These are phyloP conservation scores for Phyllosticta citrichinensis DNA, from an alignment of 2,329 filamentous ascomycete genomes.

Conservation along the genomic window DNA sequence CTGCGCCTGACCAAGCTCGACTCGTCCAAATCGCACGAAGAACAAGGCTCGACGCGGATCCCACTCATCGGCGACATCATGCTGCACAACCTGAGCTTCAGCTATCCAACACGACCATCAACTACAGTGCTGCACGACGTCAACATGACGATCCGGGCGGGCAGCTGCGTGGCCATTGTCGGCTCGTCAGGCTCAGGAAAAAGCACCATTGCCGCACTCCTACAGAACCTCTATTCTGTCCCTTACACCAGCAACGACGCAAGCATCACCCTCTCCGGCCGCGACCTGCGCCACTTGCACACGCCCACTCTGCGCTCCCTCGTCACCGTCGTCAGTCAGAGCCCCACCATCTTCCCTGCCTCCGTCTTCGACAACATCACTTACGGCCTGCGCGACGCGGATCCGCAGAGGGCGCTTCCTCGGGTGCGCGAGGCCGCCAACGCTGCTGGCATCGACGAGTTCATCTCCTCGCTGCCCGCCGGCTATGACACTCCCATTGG, in stretches of 20 bases:
- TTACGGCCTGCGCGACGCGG: slow-evolving; percentile 58
- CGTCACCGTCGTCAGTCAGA: slow-evolving; percentile 61
- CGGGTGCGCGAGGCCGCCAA: slow-evolving; percentile 42
- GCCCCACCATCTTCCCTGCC: slow-evolving; percentile 66
- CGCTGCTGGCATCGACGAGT: slow-evolving; percentile 62
- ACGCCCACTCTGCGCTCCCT: slow-evolving; percentile 48
- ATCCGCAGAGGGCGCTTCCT: slow-evolving; percentile 36
- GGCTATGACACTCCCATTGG: slow-evolving; percentile 67
- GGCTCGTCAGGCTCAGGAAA: slow-evolving; percentile 86
- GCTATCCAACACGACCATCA: slow-evolving; percentile 53
- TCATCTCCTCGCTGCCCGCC: slow-evolving; percentile 59
- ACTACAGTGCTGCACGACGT: slow-evolving; percentile 51
- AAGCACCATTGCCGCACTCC: slow-evolving; percentile 66
- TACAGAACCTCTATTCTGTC: slow-evolving; percentile 59
- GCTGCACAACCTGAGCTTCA: slow-evolving; percentile 58
- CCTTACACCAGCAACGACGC: slow-evolving; percentile 10
- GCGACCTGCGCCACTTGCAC: slow-evolving; percentile 50
- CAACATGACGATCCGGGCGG: slow-evolving; percentile 53
- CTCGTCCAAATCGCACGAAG: slow-evolving; percentile 45
- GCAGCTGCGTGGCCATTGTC: slow-evolving; percentile 66
- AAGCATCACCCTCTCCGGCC: slow-evolving; percentile 48
- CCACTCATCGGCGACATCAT: slow-evolving; percentile 42
- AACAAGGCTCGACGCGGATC: slow-evolving; percentile 37
- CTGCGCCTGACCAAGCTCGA: slow-evolving; percentile 59
- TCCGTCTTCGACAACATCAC: slow-evolving; percentile 71